phyloP scores from a whole-genome alignment of 2,329 filamentous ascomycete species.

The Verticillium zaregamsianum region DNA sequence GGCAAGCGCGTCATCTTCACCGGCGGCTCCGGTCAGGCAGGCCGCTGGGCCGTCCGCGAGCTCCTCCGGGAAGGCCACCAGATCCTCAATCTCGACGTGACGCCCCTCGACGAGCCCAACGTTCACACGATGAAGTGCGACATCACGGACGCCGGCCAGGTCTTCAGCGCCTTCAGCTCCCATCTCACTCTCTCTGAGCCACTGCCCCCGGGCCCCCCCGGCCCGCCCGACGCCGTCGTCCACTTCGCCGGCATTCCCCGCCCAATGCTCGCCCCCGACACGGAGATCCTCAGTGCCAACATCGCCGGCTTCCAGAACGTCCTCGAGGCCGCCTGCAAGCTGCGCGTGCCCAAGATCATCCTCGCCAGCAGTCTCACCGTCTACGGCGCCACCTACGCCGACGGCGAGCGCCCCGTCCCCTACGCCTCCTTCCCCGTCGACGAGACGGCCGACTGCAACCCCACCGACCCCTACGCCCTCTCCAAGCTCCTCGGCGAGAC shows the following conservation, averaged over 20 bases:
- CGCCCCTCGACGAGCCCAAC: conserved; percentile 17
- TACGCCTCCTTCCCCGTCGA: conserved; percentile 55
- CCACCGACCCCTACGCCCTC: conserved; percentile 59
- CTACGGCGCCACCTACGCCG: conserved; percentile 58
- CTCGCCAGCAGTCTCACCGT: conserved; percentile 56
- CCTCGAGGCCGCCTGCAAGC: conserved; percentile 57
- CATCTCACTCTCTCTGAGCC: conserved; percentile 42
- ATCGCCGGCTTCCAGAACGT: conserved; percentile 56
- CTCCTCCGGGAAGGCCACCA: conserved; percentile 26
- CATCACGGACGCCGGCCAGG: conserved; percentile 30
- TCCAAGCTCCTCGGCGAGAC: conserved; percentile 57
- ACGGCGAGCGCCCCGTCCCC: conserved; percentile 44
- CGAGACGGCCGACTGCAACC: conserved; percentile 55
- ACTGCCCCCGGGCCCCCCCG: conserved; percentile 22
- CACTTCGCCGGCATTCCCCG: conserved; percentile 57
- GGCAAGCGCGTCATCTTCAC: conserved; percentile 26
- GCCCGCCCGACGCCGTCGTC: conserved; percentile 55
- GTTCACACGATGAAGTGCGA: conserved; percentile 30
- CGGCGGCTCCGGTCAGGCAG: conserved; percentile 29
- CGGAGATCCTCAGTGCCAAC: conserved; percentile 54
- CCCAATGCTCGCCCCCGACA: conserved; percentile 58
- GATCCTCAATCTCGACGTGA: conserved; percentile 29
- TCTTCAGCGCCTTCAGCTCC: conserved; percentile 31
- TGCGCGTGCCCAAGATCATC: conserved; percentile 59
- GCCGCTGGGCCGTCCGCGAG: conserved; percentile 27